Conservation (phyloP, 768 basidiomycete genomes). For the Boletus bicolor region DNA sequence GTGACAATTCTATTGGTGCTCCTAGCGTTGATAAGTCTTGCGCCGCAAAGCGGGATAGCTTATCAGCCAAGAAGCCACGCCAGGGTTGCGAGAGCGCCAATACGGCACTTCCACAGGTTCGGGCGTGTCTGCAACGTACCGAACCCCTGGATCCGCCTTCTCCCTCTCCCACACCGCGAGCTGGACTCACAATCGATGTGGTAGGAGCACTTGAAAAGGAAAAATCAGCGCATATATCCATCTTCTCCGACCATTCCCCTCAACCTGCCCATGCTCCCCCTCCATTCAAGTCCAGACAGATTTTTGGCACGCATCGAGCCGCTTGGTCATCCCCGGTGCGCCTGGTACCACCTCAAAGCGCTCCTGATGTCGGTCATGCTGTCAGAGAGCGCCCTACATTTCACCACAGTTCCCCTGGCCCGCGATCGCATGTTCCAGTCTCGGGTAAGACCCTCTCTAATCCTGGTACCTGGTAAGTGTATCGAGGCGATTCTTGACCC, state of each 20-base stretch:
- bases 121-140: not conserved
- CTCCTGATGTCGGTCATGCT: not conserved
- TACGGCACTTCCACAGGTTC: not conserved
- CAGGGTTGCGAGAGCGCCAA: not conserved
- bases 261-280: not conserved
- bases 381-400: not conserved
- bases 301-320: not conserved
- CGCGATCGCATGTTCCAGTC: not conserved
- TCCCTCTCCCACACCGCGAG: not conserved
- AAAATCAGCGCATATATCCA: conserved; percentile 17
- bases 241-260: not conserved
- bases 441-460: conserved; percentile 15
- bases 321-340: conserved; percentile 7
- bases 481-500: conserved; percentile 2
- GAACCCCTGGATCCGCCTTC: not conserved
- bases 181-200: not conserved
- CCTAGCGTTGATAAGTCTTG: not conserved
- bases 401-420: conserved; percentile 12
- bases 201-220: not conserved
- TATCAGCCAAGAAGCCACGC: not conserved
- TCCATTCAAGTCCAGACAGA: not conserved
- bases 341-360: not conserved
- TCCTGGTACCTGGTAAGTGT: conserved; percentile 2
- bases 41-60: not conserved
- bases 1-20: not conserved